A percentile compares a stretch with the other conserved stretches of the same genome.
Conservation (phyloP, 1,284 basidiomycete species). For the Marasmius tenuissimus region DNA sequence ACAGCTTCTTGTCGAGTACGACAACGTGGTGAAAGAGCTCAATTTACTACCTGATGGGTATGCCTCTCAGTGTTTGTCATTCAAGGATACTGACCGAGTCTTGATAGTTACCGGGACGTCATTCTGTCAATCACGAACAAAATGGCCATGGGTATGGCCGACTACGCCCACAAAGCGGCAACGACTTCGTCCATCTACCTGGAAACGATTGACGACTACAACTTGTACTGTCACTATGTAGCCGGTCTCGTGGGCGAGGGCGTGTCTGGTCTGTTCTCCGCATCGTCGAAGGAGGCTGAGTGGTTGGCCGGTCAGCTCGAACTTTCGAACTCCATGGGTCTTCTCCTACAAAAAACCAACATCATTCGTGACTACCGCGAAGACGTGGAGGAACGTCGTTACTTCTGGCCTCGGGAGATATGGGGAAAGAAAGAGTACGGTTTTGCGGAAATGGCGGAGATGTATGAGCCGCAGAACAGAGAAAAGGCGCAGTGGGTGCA, state of each 20-base stretch:
- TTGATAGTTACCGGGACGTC: slow-evolving; percentile 71
- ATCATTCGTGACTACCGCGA: slow-evolving; percentile 96
- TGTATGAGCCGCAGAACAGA: slow-evolving; percentile 36
- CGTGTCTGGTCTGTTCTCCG: slow-evolving; percentile 86
- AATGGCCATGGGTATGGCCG: slow-evolving; percentile 96
- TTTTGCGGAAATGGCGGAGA: slow-evolving; percentile 68
- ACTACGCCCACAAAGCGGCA: slow-evolving; percentile 85
- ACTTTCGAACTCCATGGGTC: slow-evolving; percentile 94
- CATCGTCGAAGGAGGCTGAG: slow-evolving; percentile 81
- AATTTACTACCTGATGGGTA: slow-evolving; percentile 66
- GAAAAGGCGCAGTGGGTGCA: slow-evolving; percentile 72
- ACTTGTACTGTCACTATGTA: slow-evolving; percentile 91
- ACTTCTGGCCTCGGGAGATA: slow-evolving; percentile 96
- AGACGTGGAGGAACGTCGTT: slow-evolving; percentile 83
- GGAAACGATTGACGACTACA: slow-evolving; percentile 76
- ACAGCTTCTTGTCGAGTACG: slow-evolving; percentile 85
- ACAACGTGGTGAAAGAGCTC: slow-evolving; percentile 84
- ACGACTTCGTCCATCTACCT: slow-evolving; percentile 70
- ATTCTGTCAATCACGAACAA: slow-evolving; percentile 83
- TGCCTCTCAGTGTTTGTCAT: slow-evolving; percentile 24
- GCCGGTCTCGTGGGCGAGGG: slow-evolving; percentile 98
- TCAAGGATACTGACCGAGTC: slow-evolving; percentile 1
- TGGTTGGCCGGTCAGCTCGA: slow-evolving; percentile 84
- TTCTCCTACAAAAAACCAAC: slow-evolving; percentile 97
- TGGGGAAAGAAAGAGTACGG: slow-evolving; percentile 72